Base-by-base conservation (phyloP, 2,329 filamentous ascomycete genomes). In the Cordyceps pruinosa region DNA sequence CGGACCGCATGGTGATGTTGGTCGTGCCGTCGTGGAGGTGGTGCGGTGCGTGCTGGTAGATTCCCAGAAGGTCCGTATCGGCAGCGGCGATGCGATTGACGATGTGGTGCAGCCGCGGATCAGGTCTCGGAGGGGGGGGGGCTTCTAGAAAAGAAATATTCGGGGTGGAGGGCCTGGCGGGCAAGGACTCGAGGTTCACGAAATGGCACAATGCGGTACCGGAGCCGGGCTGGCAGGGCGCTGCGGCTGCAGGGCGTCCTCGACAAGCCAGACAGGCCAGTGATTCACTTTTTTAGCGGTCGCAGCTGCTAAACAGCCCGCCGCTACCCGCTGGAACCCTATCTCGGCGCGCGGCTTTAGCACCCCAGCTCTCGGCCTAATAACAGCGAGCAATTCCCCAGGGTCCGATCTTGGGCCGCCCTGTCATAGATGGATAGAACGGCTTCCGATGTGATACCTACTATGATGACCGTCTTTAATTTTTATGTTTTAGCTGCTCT, bases 261-360 rank as follows among this genome's bases (percentile, higher is more conserved):
- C 30, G 30, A 32, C 30, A 41, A 41, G n/a, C n/a, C 19, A 17
- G 41, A 37, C 34, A 19, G 8, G 26, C n/a, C 44, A 45, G 49
- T 58, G 44, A 52, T 34, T 52, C 50, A 34, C 19, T 12, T 42
- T 37, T 47, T 50, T 26, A 50, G 58, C 49, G 25, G 41, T 15
- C 32, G 12, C 23, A 41, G 50, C 13, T 28, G 12, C 44, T 46
- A n/a, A 28, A 48, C 52, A 41, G 42, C 21, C 59, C 59, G 59
- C 57, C 46, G 54, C 45, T 61, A 61, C 39, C 59, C 59, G 59
- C 59, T 61, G 49, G 19, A 58, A 57, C 48, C 59, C 59, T 58
- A 32, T 51, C 30, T 35, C 37, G 37, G 45, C 37, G 13, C 12
- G 4, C 37, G 35, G 46, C 28, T n/a, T n/a, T 32, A 48, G 44